Evolutionary conservation across 2,329 filamentous ascomycete species (phyloP).

Genomic region (Fusarium foetens): DNA sequence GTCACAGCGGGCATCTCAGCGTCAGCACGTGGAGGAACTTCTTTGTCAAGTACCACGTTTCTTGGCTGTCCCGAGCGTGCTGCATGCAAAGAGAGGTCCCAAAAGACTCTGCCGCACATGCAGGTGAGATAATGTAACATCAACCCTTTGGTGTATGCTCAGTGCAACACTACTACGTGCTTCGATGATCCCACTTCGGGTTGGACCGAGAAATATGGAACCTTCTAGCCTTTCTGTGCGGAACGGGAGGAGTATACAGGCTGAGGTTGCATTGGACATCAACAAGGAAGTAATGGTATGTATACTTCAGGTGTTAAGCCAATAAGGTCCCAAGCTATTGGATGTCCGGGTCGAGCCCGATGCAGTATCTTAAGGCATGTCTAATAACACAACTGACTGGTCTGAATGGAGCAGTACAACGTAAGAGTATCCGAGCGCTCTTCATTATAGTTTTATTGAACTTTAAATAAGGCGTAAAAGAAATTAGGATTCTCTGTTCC

Average conservation of each 20-base stretch:
- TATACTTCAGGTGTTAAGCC: not conserved
- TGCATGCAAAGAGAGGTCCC: not conserved
- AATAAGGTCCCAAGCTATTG: no score
- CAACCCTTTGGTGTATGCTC: not conserved
- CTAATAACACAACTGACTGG: not conserved
- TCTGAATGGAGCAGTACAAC: no score
- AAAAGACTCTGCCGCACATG: not conserved
- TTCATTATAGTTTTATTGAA: no score
- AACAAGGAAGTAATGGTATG: not conserved
- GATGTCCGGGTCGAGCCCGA: no score
- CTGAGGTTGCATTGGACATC: no score
- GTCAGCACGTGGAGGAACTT: not conserved
- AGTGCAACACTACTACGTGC: not conserved
- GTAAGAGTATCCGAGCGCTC: no score
- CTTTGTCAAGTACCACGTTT: not conserved
- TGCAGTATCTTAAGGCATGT: rapidly evolving
- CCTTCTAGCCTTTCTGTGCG: not conserved
- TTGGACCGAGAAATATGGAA: not conserved
- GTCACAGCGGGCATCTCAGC: not conserved
- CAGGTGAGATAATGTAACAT: not conserved
- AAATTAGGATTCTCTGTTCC: no score
- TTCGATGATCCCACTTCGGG: not conserved
- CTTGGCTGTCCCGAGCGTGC: not conserved
- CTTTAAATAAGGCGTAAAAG: no score
- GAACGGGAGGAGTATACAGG: rapidly evolving